These are phyloP conservation scores for Trichoderma sp. DNA, from an alignment of 2,329 filamentous ascomycete genomes.

Conservation along the genomic window DNA sequence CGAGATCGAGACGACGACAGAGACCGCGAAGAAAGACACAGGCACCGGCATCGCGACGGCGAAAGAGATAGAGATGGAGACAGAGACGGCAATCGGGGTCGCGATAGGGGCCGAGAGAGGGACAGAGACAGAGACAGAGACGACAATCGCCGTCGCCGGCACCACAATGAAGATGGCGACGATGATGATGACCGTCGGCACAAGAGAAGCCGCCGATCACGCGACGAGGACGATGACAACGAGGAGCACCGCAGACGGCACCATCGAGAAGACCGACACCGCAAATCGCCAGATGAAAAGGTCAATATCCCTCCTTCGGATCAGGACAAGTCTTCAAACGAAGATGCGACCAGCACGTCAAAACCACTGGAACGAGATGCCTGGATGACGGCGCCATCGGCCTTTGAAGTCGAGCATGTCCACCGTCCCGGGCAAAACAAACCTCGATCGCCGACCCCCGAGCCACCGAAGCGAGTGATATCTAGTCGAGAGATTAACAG, in stretches of 20 bases:
- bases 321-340: constrained; percentile 45
- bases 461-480: constrained; percentile 64
- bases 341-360: constrained; percentile 32
- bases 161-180: constrained; percentile 43
- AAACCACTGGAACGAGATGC: constrained; percentile 68
- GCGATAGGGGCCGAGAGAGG: constrained; percentile 31
- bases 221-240: constrained; percentile 52
- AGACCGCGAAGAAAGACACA: constrained; percentile 39
- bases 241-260: constrained; percentile 41
- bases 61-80: constrained; percentile 31
- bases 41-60: constrained; percentile 25
- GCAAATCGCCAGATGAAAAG: constrained; percentile 51
- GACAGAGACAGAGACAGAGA: constrained; percentile 36
- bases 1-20: constrained; percentile 47
- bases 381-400: constrained; percentile 92
- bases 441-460: constrained; percentile 51
- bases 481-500: constrained; percentile 81
- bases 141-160: constrained; percentile 37
- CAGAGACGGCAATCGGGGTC: constrained; percentile 38
- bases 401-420: constrained; percentile 81
- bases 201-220: constrained; percentile 61
- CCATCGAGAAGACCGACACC: constrained; percentile 35
- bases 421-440: constrained; percentile 58
- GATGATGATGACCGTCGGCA: constrained; percentile 57
- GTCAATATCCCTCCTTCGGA: constrained; percentile 54